Evolutionary conservation across 345 rosid species (phyloP).

Genomic region (Carallia brachiata): DNA sequence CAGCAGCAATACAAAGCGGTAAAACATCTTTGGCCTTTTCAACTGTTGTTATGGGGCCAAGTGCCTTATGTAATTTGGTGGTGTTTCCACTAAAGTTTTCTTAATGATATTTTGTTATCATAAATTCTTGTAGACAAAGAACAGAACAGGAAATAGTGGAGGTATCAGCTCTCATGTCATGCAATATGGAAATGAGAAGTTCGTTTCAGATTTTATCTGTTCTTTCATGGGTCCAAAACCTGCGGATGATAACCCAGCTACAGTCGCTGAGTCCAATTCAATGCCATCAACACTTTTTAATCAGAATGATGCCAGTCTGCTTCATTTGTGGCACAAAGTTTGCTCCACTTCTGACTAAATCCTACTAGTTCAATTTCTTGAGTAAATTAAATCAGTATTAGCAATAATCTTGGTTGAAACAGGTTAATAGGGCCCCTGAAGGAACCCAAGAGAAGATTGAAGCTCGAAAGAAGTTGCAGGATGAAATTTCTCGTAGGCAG

Average conservation of each 20-base stretch:
- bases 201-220: conserved; percentile 28
- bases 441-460: conserved; percentile 40
- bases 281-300: neutral
- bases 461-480: conserved; percentile 32
- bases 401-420: neutral
- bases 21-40: neutral
- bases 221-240: conserved; percentile 47
- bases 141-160: conserved; percentile 40
- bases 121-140: conserved; percentile 26
- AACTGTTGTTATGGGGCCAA: neutral
- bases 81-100: too few species aligned
- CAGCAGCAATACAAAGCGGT: conserved; percentile 48
- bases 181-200: conserved; percentile 45
- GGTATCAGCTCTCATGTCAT: conserved; percentile 46
- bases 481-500: conserved; percentile 25
- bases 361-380: neutral
- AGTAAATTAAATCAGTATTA: neutral
- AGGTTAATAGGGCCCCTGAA: conserved; percentile 38
- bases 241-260: conserved; percentile 12
- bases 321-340: conserved; percentile 40
- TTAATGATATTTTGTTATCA: neutral
- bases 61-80: too few species aligned
- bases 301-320: conserved; percentile 42
- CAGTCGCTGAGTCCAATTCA: neutral
- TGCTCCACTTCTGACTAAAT: neutral